These are phyloP conservation scores for Coniosporium apollinis DNA, from an alignment of 495 filamentous ascomycete genomes.

Conservation along the genomic window DNA sequence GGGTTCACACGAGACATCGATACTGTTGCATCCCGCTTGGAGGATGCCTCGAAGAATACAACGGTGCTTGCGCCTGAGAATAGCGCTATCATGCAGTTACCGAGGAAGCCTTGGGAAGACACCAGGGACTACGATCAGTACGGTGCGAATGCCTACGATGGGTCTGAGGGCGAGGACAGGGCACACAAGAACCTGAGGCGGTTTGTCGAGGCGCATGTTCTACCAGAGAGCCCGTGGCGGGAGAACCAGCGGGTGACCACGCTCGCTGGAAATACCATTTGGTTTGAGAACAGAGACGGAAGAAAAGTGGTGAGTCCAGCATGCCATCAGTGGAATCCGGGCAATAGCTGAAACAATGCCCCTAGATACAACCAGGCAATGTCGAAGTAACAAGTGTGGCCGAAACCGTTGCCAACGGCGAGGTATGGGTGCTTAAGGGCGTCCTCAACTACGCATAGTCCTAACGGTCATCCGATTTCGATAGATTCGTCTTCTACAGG, in stretches of 20 bases:
- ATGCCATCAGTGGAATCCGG: conserved; percentile 1
- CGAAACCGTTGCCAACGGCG: conserved; percentile 64
- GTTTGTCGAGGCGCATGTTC: conserved; percentile 79
- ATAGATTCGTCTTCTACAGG: too few relatives aligned
- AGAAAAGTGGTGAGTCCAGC: conserved; percentile 42
- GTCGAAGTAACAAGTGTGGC: conserved; percentile 58
- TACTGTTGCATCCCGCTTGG: conserved; percentile 49
- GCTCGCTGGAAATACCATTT: conserved; percentile 53
- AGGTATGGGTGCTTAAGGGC: conserved; percentile 38
- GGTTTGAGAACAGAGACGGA: conserved; percentile 56
- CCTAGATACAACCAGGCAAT: conserved; percentile 60
- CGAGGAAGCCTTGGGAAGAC: conserved; percentile 90
- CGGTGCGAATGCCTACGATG: conserved; percentile 68
- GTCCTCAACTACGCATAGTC: conserved; percentile 18
- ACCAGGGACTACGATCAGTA: conserved; percentile 57
- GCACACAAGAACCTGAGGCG: conserved; percentile 61
- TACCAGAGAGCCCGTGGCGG: conserved; percentile 63
- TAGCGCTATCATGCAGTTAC: conserved; percentile 57
- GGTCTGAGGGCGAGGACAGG: conserved; percentile 58
- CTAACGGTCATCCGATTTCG: too few relatives aligned
- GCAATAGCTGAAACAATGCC: conserved; percentile 2
- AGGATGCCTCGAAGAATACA: conserved; percentile 51
- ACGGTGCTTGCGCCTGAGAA: conserved; percentile 86
- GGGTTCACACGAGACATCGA: conserved; percentile 71
- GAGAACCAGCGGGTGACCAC: conserved; percentile 58